phyloP scores from a whole-genome alignment of 2,329 filamentous ascomycete genomes.

The Hymenoscyphus linearis region DNA sequence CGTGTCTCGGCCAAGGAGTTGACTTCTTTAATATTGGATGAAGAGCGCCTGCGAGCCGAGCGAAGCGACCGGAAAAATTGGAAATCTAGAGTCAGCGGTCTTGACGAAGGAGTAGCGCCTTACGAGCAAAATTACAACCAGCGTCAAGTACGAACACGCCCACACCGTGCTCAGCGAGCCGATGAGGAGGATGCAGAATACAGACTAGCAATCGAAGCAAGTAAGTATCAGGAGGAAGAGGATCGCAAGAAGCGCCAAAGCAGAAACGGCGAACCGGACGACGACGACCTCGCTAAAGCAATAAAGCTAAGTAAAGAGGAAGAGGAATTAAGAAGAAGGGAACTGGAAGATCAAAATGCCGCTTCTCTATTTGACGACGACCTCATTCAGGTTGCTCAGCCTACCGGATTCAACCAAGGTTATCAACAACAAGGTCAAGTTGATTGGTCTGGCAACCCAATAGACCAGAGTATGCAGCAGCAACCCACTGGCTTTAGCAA shows the following conservation, averaged over 20 bases:
- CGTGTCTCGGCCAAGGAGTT: constrained; percentile 94
- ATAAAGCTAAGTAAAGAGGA: constrained; percentile 93
- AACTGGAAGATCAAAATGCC: constrained; percentile 82
- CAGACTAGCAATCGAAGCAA: constrained; percentile 84
- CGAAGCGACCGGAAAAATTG: constrained; percentile 87
- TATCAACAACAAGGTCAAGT: constrained; percentile 96
- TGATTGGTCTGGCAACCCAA: constrained; percentile 94
- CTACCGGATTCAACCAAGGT: constrained; percentile 90
- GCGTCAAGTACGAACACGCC: constrained; percentile 43
- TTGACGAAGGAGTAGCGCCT: constrained; percentile 69
- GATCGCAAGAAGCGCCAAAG: constrained; percentile 69
- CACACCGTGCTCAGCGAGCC: constrained; percentile 44
- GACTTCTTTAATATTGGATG: constrained; percentile 84
- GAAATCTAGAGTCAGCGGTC: constrained; percentile 92
- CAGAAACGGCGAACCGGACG: constrained; percentile 51
- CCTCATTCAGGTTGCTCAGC: constrained; percentile 50
- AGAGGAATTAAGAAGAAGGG: constrained; percentile 80
- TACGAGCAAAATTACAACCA: constrained; percentile 36
- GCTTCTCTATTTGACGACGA: constrained; percentile 85
- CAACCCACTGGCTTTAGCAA: constrained; percentile 72
- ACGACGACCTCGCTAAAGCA: constrained; percentile 89
- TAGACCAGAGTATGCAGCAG: constrained; percentile 71
- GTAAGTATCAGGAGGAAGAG: constrained; percentile 91
- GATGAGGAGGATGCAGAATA: constrained; percentile 91
- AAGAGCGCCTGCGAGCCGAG: constrained; percentile 86